Percentiles rank a stretch among this genome's conserved stretches.
These are phyloP conservation scores for Saturnispora diversa DNA, from an alignment of 805 yeast species.

Conservation along the genomic window DNA sequence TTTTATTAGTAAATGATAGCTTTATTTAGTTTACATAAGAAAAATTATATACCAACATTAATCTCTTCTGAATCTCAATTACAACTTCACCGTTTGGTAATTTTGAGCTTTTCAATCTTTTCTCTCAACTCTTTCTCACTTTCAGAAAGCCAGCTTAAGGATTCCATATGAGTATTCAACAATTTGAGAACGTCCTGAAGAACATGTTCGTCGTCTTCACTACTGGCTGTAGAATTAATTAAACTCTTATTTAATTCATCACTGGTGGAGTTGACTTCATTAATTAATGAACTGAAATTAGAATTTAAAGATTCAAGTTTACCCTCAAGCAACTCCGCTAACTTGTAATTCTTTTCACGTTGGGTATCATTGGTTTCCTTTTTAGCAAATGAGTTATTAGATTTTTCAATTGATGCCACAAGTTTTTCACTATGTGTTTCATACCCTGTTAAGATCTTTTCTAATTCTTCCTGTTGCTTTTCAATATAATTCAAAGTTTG, in stretches of 20 bases:
- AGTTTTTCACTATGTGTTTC: slow-evolving; percentile 62
- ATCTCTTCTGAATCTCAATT: neutral
- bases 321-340: slow-evolving; percentile 79
- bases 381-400: slow-evolving; percentile 12
- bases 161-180: slow-evolving; percentile 81
- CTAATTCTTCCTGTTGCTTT: slow-evolving; percentile 89
- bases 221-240: slow-evolving; percentile 23
- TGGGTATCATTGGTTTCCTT: slow-evolving; percentile 61
- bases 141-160: slow-evolving; percentile 78
- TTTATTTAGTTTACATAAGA: neutral
- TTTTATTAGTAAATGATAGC: too few relatives aligned
- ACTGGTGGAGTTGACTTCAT: slow-evolving; percentile 77
- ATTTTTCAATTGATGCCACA: slow-evolving; percentile 30
- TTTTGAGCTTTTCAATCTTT: slow-evolving; percentile 42
- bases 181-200: slow-evolving; percentile 68
- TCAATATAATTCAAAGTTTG: slow-evolving; percentile 80
- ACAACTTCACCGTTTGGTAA: slow-evolving; percentile 6
- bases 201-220: slow-evolving; percentile 28
- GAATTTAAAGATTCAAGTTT: slow-evolving; percentile 70
- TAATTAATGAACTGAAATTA: slow-evolving; percentile 65
- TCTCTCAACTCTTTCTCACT: slow-evolving; percentile 61
- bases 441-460: slow-evolving; percentile 68
- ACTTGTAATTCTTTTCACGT: slow-evolving; percentile 79
- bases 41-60: neutral
- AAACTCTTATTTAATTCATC: slow-evolving; percentile 66